Evolutionary conservation across 495 filamentous ascomycete species (phyloP).

Genomic region (Gamarada debralockiae): DNA sequence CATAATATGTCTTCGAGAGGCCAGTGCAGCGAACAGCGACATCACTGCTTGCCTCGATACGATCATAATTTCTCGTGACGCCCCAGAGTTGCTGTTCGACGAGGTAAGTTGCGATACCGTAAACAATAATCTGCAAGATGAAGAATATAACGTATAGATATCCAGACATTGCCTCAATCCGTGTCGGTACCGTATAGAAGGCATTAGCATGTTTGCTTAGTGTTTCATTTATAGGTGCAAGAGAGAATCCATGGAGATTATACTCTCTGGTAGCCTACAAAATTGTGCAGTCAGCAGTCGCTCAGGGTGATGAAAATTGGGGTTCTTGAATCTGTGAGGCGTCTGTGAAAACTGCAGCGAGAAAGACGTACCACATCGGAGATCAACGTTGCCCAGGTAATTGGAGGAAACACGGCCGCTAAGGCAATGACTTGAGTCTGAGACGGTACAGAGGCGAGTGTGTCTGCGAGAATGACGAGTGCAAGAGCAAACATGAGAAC

Average conservation of each 20-base stretch:
- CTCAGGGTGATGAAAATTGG: too few species aligned
- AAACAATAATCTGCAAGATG: slow-evolving; percentile 19
- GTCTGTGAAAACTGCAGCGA: too few species aligned
- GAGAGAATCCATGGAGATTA: slow-evolving; percentile 6
- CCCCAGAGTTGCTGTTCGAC: slow-evolving; percentile 20
- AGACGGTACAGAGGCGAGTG: neutral
- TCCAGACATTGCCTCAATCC: slow-evolving; percentile 14
- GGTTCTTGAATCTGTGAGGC: too few species aligned
- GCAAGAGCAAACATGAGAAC: slow-evolving; percentile 39
- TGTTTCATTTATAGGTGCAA: neutral
- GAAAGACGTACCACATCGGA: slow-evolving; percentile 6
- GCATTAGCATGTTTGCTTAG: neutral
- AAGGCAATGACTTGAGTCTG: slow-evolving; percentile 5
- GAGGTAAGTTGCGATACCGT: slow-evolving; percentile 11
- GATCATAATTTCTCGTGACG: slow-evolving; percentile 11
- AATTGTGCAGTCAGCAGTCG: too few species aligned
- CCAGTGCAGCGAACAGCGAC: slow-evolving; percentile 21
- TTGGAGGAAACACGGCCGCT: slow-evolving; percentile 17
- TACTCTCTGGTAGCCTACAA: slow-evolving; percentile 12
- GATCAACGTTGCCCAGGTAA: slow-evolving; percentile 16
- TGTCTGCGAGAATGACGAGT: slow-evolving; percentile 28
- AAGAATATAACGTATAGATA: slow-evolving; percentile 22
- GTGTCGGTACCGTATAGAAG: too few species aligned
- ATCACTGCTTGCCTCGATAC: slow-evolving; percentile 17
- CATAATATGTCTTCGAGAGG: slow-evolving; percentile 19